Evolutionary conservation across 148 eudicot genomes (phyloP).

Genomic region (Pouteria glomerata): DNA sequence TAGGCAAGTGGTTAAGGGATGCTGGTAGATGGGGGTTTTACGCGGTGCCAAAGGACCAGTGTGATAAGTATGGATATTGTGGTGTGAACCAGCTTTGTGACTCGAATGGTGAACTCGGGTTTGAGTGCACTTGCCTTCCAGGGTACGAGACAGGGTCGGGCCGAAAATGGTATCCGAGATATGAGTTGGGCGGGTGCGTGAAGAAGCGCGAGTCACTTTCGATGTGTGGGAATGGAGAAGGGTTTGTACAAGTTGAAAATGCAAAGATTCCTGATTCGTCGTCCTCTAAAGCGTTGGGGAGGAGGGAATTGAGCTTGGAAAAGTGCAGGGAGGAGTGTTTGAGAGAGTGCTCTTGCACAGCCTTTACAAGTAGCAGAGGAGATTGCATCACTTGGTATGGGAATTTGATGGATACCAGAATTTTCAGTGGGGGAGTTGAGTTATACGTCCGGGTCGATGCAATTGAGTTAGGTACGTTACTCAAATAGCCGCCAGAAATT

Average conservation of each 20-base stretch:
- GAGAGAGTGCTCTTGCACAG: background rate
- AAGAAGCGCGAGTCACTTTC: constrained; percentile 25
- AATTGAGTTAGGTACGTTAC: background rate
- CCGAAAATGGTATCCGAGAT: constrained; percentile 37
- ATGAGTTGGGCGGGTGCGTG: constrained; percentile 40
- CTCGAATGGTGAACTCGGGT: constrained; percentile 18
- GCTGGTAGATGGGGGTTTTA: constrained; percentile 28
- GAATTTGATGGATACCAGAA: background rate
- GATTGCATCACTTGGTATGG: constrained; percentile 1
- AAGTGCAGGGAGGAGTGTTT: background rate
- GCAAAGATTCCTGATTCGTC: constrained; percentile 56
- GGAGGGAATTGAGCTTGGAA: background rate
- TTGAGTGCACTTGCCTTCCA: constrained; percentile 37
- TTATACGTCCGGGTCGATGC: background rate
- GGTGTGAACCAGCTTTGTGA: constrained; percentile 36
- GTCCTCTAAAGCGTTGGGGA: background rate
- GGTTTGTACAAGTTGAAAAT: constrained; percentile 30
- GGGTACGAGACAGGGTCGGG: constrained; percentile 38
- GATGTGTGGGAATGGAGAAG: constrained; percentile 39
- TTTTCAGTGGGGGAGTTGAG: background rate
- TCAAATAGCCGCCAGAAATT: too few relatives aligned
- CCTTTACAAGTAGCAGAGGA: background rate
- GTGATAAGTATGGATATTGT: constrained; percentile 39
- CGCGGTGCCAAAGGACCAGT: constrained; percentile 35
- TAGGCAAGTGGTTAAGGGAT: constrained; percentile 27